Percentiles rank a stretch among this genome's conserved stretches.
Conservation (phyloP, 768 basidiomycete species). For the Pleurotus djamor region DNA sequence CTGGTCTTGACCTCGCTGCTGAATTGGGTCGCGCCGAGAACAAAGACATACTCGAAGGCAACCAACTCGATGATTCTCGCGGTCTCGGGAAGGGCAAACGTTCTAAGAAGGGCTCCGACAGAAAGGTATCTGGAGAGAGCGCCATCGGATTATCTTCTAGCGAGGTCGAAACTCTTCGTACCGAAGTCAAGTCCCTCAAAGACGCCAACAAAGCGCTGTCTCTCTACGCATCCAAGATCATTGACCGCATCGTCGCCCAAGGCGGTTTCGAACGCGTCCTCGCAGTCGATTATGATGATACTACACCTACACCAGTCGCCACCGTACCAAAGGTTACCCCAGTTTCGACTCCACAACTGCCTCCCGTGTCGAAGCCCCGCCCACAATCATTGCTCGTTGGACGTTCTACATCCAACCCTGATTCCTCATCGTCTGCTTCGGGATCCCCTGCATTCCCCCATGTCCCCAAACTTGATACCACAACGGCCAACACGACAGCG, state of each 20-base stretch:
- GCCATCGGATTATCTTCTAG: constrained; percentile 39
- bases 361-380: constrained; percentile 42
- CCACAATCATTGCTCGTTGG: constrained; percentile 62
- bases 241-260: constrained; percentile 94
- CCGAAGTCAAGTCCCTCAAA: constrained; percentile 88
- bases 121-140: constrained; percentile 30
- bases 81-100: constrained; percentile 46
- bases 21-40: constrained; percentile 92
- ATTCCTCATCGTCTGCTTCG: constrained; percentile 20
- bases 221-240: constrained; percentile 95
- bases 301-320: constrained; percentile 44
- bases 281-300: constrained; percentile 84
- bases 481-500: constrained; percentile 20
- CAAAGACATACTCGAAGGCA: constrained; percentile 71
- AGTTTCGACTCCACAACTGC: constrained; percentile 16
- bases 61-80: constrained; percentile 42
- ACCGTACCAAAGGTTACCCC: constrained; percentile 27
- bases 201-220: constrained; percentile 96
- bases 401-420: constrained; percentile 35
- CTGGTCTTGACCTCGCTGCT: constrained; percentile 86
- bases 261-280: constrained; percentile 98
- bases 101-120: constrained; percentile 42
- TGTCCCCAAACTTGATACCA: constrained; percentile 15
- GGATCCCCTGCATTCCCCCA: constrained; percentile 18
- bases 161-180: constrained; percentile 74